Conservation (phyloP, 768 basidiomycete species). For the Tephrocybe rancida region DNA sequence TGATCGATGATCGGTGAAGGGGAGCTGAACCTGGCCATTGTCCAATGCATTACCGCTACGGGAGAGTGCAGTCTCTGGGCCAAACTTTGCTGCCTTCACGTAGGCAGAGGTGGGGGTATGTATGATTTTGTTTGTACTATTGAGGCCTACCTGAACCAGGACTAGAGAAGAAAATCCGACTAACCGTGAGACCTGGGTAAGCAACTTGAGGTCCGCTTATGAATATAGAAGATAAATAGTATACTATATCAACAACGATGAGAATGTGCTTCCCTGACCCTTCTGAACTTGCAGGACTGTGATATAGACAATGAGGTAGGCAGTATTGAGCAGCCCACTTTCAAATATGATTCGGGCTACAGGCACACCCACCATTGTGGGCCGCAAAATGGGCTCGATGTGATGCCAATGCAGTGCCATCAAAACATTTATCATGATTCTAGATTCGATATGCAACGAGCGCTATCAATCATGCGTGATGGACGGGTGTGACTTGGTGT, state of each 20-base stretch:
- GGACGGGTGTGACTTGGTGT: no score
- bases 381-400: no score
- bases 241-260: slow-evolving; percentile 1
- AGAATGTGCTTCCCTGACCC: slow-evolving; percentile 2
- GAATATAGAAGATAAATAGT: no score
- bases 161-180: slow-evolving; percentile 1
- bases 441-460: not conserved
- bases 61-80: not conserved
- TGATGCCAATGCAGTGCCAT: no score
- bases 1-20: no score
- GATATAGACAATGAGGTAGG: slow-evolving; percentile 12
- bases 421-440: not conserved
- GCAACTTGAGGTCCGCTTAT: not conserved
- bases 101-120: not conserved
- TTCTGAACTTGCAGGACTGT: slow-evolving; percentile 17
- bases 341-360: slow-evolving; percentile 7
- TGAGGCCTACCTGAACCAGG: not conserved
- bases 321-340: slow-evolving; percentile 10
- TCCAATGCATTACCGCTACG: no score
- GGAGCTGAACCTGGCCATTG: no score
- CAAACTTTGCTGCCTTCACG: not conserved
- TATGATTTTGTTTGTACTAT: not conserved
- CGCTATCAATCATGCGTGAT: not conserved
- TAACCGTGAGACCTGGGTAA: not conserved
- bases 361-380: not conserved